Evolutionary conservation across 2,329 filamentous ascomycete species (phyloP).

Genomic region (Hypoxylon sp.): DNA sequence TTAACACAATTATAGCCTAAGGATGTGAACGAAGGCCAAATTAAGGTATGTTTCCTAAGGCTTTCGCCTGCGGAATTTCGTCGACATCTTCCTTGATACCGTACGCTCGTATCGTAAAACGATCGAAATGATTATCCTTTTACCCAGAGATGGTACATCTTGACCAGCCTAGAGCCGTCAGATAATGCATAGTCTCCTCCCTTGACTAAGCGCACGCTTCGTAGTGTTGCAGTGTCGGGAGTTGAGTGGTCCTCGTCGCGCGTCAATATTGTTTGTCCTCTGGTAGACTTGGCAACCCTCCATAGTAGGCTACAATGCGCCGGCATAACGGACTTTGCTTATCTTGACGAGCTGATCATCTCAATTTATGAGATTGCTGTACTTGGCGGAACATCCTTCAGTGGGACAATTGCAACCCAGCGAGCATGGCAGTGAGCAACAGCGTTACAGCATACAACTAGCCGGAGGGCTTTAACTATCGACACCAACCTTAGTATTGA

Average conservation of each 20-base stretch:
- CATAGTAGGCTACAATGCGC: constrained; percentile 48
- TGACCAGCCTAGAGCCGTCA: constrained; percentile 45
- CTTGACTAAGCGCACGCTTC: constrained; percentile 48
- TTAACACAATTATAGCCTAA: constrained; percentile 75
- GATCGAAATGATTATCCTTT: constrained; percentile 51
- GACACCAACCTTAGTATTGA: constrained; percentile 15
- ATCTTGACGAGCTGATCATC: constrained; percentile 44
- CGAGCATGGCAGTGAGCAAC: constrained; percentile 69
- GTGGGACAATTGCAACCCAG: constrained; percentile 54
- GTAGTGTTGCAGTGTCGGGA: constrained; percentile 60
- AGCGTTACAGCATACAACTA: constrained; percentile 47
- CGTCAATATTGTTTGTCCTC: constrained; percentile 59
- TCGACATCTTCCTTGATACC: constrained; percentile 69
- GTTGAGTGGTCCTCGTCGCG: constrained; percentile 73
- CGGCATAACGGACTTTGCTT: constrained; percentile 50
- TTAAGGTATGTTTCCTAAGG: constrained; percentile 99
- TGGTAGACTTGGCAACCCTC: constrained; percentile 69
- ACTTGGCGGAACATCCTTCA: constrained; percentile 36
- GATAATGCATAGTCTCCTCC: constrained; percentile 58
- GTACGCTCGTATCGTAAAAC: constrained; percentile 52
- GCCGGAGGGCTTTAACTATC: not conserved
- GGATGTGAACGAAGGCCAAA: constrained; percentile 96
- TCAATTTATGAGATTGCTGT: constrained; percentile 40
- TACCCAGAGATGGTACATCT: constrained; percentile 43
- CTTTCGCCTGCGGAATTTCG: constrained; percentile 77